These are phyloP conservation scores for Pholiota adiposa DNA, from an alignment of 1,284 basidiomycete species.

Conservation along the genomic window DNA sequence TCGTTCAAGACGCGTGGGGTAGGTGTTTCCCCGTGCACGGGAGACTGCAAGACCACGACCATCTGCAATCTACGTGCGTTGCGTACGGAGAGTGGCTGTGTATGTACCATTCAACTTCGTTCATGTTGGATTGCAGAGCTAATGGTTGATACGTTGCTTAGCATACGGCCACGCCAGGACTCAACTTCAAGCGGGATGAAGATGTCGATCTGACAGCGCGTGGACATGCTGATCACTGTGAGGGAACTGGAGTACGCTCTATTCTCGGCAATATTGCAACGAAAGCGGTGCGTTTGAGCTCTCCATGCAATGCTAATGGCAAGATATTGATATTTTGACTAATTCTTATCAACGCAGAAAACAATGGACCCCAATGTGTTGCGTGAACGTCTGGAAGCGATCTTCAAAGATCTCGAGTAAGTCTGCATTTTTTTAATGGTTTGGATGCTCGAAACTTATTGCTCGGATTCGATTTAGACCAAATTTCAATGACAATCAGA, in stretches of 20 bases:
- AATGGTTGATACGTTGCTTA: slow-evolving; percentile 12
- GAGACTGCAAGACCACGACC: slow-evolving; percentile 44
- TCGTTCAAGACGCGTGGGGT: slow-evolving; percentile 45
- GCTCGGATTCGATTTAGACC: too few relatives aligned
- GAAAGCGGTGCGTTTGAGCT: slow-evolving; percentile 15
- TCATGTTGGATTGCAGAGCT: not conserved
- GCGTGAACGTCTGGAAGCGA: too few relatives aligned
- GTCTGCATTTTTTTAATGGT: too few relatives aligned
- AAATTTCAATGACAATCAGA: too few relatives aligned
- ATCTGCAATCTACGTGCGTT: slow-evolving; percentile 55
- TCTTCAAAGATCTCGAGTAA: too few relatives aligned
- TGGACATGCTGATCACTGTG: slow-evolving; percentile 29
- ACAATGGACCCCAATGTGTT: not conserved
- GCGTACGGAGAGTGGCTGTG: slow-evolving; percentile 54
- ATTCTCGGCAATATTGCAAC: slow-evolving; percentile 27
- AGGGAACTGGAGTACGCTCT: slow-evolving; percentile 33
- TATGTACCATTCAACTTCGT: slow-evolving; percentile 31
- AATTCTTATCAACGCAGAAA: not conserved
- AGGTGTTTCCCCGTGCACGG: slow-evolving; percentile 40
- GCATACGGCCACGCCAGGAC: slow-evolving; percentile 30
- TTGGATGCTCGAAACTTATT: too few relatives aligned
- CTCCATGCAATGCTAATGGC: too few relatives aligned
- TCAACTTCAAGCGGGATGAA: slow-evolving; percentile 28
- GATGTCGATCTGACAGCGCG: not conserved
- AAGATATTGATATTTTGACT: too few relatives aligned